Evolutionary conservation across 805 yeast species (phyloP), one percentile per base, ranked within the genome.

Genomic region (Cyberlindnera samutprakarnensis): DNA sequence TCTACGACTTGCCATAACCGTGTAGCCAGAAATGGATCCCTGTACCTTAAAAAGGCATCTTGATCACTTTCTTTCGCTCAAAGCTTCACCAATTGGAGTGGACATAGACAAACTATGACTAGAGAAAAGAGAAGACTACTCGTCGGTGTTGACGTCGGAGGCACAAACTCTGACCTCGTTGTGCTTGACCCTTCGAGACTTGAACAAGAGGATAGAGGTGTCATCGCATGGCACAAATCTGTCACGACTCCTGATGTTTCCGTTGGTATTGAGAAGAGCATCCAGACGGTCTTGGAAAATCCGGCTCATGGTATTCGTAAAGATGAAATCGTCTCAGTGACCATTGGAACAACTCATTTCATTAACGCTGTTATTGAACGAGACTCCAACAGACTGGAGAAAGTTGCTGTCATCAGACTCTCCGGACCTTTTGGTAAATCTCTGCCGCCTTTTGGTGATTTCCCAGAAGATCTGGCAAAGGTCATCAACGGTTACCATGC

Each of bases 81-180:
- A n/a, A n/a, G n/a, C n/a, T n/a, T n/a, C n/a, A n/a, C n/a, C n/a
- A n/a, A n/a, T n/a, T n/a, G n/a, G n/a, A n/a, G n/a, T n/a, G n/a
- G n/a, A n/a, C n/a, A n/a, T n/a, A n/a, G n/a, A n/a, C n/a, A n/a
- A n/a, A n/a, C n/a, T n/a, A n/a, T n/a, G n/a, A n/a, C n/a, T n/a
- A n/a, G n/a, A n/a, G n/a, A n/a, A n/a, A n/a, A n/a, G n/a, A n/a
- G n/a, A n/a, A n/a, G n/a, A n/a, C 40, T 25, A 23, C 43, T 61
- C 5, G 62, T 66, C 30, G 73, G 72, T 18, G 63, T 67, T 11
- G 72, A 68, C 50, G 71, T 67, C 18, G 72, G 72, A 17, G 72
- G 72, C 7, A 68, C 72, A n/a, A 66, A 66, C 51, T 63, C 72
- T 2, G 72, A 68, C 43, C 52, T 66, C 11, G 72, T 66, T 8